Evolutionary conservation across 768 basidiomycete genomes (phyloP), one percentile per base, ranked within the genome.

Genomic region (Calocera cornea): DNA sequence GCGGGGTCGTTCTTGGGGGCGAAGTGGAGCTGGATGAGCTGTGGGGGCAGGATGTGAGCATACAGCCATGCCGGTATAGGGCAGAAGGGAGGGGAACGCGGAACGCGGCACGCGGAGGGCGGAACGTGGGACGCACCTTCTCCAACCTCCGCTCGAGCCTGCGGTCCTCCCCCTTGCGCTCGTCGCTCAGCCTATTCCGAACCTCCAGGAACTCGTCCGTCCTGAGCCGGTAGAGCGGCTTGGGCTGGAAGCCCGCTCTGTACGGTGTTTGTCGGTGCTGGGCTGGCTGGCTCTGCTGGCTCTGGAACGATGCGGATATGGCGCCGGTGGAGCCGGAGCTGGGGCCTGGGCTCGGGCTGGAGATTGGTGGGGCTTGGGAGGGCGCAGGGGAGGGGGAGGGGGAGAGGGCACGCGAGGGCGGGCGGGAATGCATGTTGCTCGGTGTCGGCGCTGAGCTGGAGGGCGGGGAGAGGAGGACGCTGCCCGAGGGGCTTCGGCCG

Each of bases 181-280:
- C 77, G 63, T 82, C 81, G 12, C 54, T 60, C 54, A 47, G 49
- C n/a, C 54, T 19, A 33, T 34, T 36, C 24, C 68, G 31, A 12
- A 80, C 70, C 2, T 82, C 81, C 2, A 86, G 67, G 72, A 92
- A 97, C 66, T 92, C 89, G 66, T 91, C 92, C 7, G 94, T 97
- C 40, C 88, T 83, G 3, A 83, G 86, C 14, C 87, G 79, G 74
- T 85, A 87, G 2, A 93, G 84, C 2, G 95, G 95, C 72, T 83
- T 88, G 3, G 95, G 95, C 75, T 99, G 95, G 74, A 97, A 99
- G 1, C 93, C 92, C 1, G 91, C 86, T 54, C 88, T 86, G 74
- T 98, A 98, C 1, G 87, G 89, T 0, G 87, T 60, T 33, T 29
- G 54, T 27, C 54, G 14, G 24, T 47, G 44, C 44, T 47, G 44